phyloP scores from a whole-genome alignment of 306 rosid species.

The Quercus alba region DNA sequence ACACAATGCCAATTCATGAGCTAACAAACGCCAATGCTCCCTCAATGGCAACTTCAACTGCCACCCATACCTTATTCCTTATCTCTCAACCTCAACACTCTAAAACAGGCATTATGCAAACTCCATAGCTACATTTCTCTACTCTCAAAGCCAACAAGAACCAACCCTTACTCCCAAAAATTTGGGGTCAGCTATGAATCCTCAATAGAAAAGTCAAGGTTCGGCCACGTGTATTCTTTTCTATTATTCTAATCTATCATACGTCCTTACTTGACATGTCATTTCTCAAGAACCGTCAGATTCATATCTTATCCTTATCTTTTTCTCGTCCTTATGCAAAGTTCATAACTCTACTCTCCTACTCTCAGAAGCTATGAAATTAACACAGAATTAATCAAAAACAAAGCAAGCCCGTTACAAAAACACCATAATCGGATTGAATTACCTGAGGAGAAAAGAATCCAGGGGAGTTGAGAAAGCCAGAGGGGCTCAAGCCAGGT shows the following conservation, averaged over 20 bases:
- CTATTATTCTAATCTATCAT: too few relatives aligned
- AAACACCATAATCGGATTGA: not conserved
- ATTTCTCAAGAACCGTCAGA: too few relatives aligned
- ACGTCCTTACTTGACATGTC: too few relatives aligned
- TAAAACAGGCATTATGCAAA: not conserved
- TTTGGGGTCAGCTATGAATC: too few relatives aligned
- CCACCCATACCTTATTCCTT: not conserved
- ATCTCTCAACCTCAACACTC: not conserved
- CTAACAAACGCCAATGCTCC: not conserved
- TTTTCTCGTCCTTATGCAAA: not conserved
- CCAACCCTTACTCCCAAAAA: too few relatives aligned
- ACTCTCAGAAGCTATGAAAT: not conserved
- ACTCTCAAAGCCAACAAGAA: not conserved
- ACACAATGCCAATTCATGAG: not conserved
- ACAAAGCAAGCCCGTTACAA: not conserved
- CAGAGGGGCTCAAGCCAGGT: constrained; percentile 86
- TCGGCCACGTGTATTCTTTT: too few relatives aligned
- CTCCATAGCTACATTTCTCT: not conserved
- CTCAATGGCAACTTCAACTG: not conserved
- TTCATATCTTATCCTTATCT: too few relatives aligned
- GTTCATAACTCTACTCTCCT: not conserved
- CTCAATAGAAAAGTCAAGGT: too few relatives aligned
- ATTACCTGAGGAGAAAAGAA: constrained; percentile 88
- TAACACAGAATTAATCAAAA: not conserved
- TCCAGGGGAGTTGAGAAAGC: constrained; percentile 88